Base-by-base conservation (phyloP, 2,329 filamentous ascomycete species). In the Xylariaceae sp. region DNA sequence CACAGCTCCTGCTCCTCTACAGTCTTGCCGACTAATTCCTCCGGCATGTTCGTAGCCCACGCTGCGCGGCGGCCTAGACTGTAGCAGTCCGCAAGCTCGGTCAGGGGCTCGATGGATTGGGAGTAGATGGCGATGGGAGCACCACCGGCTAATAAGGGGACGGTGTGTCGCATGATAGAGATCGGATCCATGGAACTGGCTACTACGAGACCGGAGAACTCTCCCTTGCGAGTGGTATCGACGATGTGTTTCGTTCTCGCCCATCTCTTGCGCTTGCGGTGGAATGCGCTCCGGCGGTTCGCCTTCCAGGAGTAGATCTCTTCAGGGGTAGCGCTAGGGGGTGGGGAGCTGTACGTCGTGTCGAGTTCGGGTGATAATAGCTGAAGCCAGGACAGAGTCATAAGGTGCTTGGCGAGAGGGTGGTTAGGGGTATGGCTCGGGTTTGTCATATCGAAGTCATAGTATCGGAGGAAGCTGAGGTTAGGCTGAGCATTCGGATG, bases 311-410 rank as follows among this genome's bases (percentile, higher is more conserved):
- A 76, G 0, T 83, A 77, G 1, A 97, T 77, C 23, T 82, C 80
- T 13, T 86, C 82, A 0, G 85, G 78, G 0, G 85, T 68, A 1
- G 87, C 78, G 0, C 76, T 71, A 0, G 84, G 78, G 0, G 91
- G 88, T 56, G 87, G 82, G 30, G 83, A 81, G 37, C 78, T 75
- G 74, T 96, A 96, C 3, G 88, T 84, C 0, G 83, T 81, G 73
- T 97, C 94, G 35, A 85, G 78, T 42, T 83, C 76, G 0, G 94
- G 94, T 23, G 88, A 82, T 13, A 97, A 77, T 4, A 99, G 84
- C 74, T 97, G 93, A 1, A 99, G 83, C 92, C 93, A 99, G 34
- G 90, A 93, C 35, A 97, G 79, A 4, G 88, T 85, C 68, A 93
- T 88, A 55, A 99, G 84, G 71, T 94, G 88, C 13, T 83, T 87